Evolutionary conservation across 2,329 filamentous ascomycete species (phyloP).

Genomic region (Aspergillus floridensis): DNA sequence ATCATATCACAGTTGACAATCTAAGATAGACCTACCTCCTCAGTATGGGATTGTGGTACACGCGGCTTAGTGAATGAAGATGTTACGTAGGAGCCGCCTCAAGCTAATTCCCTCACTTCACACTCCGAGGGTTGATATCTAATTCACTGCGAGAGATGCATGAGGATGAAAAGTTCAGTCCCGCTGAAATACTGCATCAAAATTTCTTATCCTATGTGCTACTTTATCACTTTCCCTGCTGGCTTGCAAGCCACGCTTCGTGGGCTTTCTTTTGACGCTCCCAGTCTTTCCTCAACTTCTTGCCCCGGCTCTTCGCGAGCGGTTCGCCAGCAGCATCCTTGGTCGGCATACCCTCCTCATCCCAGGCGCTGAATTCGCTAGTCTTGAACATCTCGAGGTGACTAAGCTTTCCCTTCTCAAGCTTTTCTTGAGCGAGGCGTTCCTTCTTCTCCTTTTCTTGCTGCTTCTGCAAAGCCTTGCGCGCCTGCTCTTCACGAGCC

Average conservation of each 20-base stretch:
- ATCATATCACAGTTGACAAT: too few relatives aligned
- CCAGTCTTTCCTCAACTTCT: conserved; percentile 87
- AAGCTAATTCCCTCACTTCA: too few relatives aligned
- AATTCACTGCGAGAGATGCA: neutral
- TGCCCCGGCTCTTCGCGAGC: conserved; percentile 72
- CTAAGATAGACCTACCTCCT: too few relatives aligned
- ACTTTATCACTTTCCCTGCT: conserved; percentile 11
- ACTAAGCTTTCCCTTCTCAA: conserved; percentile 45
- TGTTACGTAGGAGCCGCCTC: too few relatives aligned
- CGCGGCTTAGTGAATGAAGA: too few relatives aligned
- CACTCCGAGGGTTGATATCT: neutral
- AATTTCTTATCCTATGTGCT: neutral
- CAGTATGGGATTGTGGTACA: too few relatives aligned
- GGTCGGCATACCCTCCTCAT: conserved; percentile 75
- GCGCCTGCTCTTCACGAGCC: conserved; percentile 55
- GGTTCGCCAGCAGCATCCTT: conserved; percentile 75
- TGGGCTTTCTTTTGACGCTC: conserved; percentile 76
- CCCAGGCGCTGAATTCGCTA: conserved; percentile 71
- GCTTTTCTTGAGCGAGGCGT: conserved; percentile 48
- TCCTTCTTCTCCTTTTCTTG: conserved; percentile 49
- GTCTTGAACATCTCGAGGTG: conserved; percentile 52
- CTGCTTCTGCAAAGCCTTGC: conserved; percentile 46
- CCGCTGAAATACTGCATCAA: conserved; percentile 2
- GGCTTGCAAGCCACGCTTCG: conserved; percentile 17
- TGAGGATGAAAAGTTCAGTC: neutral